Evolutionary conservation across 768 basidiomycete species (phyloP), one percentile per base, ranked within the genome.

Genomic region (Naganishia kalamii): DNA sequence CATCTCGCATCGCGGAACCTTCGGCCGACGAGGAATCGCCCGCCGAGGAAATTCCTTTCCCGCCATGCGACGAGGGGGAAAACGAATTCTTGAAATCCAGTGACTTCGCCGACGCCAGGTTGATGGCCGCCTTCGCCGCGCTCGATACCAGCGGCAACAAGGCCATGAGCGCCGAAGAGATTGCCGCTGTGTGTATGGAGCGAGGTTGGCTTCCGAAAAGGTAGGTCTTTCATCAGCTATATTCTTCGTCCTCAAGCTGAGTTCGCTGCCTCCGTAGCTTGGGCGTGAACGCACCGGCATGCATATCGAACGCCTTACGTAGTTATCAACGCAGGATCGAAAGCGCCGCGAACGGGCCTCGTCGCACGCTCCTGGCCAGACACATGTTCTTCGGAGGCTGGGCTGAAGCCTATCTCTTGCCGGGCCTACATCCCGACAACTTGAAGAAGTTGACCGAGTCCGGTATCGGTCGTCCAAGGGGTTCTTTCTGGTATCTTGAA

Each of bases 401-500:
- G 12, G 11, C 54, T 4, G 54, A 57, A 19, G 54, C 37, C 5
- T 57, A 57, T 40, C 23, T 57, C 35, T 19, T 15, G 11, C 54
- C 37, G 3, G 54, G 54, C n/a, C 6, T 57, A 2, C 54, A 57
- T 40, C 54, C 37, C 3, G 37, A 27, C n/a, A 21, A 15, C 13
- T 8, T 40, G 54, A 17, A 19, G 21, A 41, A 15, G 21, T n/a
- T 35, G 51, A 54, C 4, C 21, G 40, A 11, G 6, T 11, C 51
- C 19, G 4, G 17, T n/a, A 41, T 12, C 8, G 35, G 35, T 8
- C 37, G 29, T 29, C 23, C 54, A 19, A 57, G 32, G 23, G 54
- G 54, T 17, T 33, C 37, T n/a, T 37, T 57, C 12, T 57, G 54
- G 54, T 57, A 57, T 40, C 54, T 57, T 23, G 54, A 57, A 37